phyloP scores from a whole-genome alignment of 2,329 filamentous ascomycete genomes.

The Thielaviopsis euricoi region DNA sequence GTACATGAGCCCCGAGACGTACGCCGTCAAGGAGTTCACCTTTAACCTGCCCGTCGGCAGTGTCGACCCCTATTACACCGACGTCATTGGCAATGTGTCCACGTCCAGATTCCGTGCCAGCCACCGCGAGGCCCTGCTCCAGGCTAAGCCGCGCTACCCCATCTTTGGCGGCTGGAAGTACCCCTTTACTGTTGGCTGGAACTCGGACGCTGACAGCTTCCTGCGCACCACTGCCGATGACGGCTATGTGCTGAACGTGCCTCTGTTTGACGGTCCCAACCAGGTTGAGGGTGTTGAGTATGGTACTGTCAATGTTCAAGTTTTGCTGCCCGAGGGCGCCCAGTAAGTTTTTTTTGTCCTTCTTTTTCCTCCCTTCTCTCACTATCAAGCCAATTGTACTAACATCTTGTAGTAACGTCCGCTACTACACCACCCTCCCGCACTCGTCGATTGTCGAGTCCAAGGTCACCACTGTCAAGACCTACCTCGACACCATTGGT shows the following conservation, averaged over 20 bases:
- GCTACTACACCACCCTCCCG: constrained; percentile 60
- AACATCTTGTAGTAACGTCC: constrained; percentile 52
- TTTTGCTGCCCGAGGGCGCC: constrained; percentile 84
- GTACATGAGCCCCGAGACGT: constrained; percentile 62
- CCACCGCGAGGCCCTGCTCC: constrained; percentile 63
- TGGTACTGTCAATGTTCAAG: constrained; percentile 58
- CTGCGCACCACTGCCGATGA: constrained; percentile 50
- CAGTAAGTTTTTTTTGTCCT: constrained; percentile 36
- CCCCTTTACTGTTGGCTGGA: constrained; percentile 93
- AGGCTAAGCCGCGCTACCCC: constrained; percentile 89
- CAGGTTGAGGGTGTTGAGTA: constrained; percentile 76
- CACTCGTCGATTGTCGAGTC: constrained; percentile 41
- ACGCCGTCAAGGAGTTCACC: constrained; percentile 65
- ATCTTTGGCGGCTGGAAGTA: constrained; percentile 97
- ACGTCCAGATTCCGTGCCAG: constrained; percentile 75
- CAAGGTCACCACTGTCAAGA: constrained; percentile 51
- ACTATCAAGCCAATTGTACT: too few species aligned
- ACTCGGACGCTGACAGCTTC: constrained; percentile 64
- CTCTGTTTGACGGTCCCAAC: constrained; percentile 85
- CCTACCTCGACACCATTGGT: constrained; percentile 85
- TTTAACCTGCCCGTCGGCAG: constrained; percentile 68
- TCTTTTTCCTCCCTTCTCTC: neutral
- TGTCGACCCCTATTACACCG: constrained; percentile 80
- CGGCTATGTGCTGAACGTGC: constrained; percentile 73
- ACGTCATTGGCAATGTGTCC: constrained; percentile 92